Evolutionary conservation across 2,329 filamentous ascomycete genomes (phyloP).

Genomic region (Diatrype stigma): DNA sequence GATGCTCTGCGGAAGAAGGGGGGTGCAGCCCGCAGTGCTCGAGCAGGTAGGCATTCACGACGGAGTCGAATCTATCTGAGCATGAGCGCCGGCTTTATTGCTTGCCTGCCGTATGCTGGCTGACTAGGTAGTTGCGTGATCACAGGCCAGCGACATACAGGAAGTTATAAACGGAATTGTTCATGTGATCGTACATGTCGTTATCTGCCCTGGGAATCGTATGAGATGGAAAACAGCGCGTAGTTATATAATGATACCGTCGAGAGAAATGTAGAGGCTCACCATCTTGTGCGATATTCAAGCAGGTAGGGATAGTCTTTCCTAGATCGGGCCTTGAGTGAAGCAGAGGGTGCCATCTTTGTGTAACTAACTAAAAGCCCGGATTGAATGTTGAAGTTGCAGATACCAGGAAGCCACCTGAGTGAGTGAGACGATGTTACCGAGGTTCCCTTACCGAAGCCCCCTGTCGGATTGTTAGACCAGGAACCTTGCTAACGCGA

Average conservation of each 20-base stretch:
- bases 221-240: conserved; percentile 13
- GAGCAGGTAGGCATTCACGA: conserved; percentile 86
- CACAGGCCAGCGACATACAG: conserved; percentile 44
- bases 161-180: conserved; percentile 83
- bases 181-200: conserved; percentile 93
- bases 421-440: no score
- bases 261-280: conserved; percentile 15
- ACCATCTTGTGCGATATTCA: conserved; percentile 87
- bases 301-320: conserved; percentile 73
- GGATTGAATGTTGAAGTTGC: no score
- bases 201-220: conserved; percentile 70
- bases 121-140: no score
- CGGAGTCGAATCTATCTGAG: conserved; percentile 68
- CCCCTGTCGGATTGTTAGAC: no score
- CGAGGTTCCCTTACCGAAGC: no score
- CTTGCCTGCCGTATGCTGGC: no score
- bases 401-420: no score
- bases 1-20: conserved; percentile 66
- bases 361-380: no score
- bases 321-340: conserved; percentile 59
- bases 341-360: conserved; percentile 28
- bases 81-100: not conserved
- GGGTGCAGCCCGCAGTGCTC: conserved; percentile 71
- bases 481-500: no score
- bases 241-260: no score